These are phyloP conservation scores for Blastocystis sp. DNA, from an alignment of 352 stramenopile genomes.

Conservation along the genomic window DNA sequence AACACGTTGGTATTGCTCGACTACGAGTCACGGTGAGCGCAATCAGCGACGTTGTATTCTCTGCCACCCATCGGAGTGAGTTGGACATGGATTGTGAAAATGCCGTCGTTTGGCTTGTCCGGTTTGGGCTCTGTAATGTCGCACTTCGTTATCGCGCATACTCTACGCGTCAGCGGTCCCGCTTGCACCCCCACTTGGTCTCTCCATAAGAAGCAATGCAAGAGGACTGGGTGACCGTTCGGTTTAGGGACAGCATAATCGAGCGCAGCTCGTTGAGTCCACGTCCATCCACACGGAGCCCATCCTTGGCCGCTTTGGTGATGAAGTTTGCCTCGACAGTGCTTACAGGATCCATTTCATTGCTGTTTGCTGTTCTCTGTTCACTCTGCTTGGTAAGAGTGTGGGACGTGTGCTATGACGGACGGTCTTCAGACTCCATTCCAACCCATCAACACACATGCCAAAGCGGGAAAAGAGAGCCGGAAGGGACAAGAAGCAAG, in stretches of 20 bases:
- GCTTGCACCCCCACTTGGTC: conserved; percentile 20
- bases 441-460: neutral
- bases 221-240: conserved; percentile 47
- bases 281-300: conserved; percentile 62
- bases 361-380: neutral
- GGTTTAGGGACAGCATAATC: conserved; percentile 20
- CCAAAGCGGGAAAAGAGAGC: conserved; percentile 16
- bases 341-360: conserved; percentile 69
- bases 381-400: neutral
- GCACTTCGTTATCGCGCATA: conserved; percentile 61
- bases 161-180: conserved; percentile 6
- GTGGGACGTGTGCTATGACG: too few species aligned
- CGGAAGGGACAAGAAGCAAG: neutral
- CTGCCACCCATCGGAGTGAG: conserved; percentile 57
- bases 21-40: conserved; percentile 18
- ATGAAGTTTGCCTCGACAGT: conserved; percentile 66
- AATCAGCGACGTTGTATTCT: conserved; percentile 17
- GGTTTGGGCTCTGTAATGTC: conserved; percentile 23
- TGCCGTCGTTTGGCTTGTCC: conserved; percentile 52
- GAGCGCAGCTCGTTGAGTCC: conserved; percentile 43
- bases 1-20: neutral
- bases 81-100: conserved; percentile 65
- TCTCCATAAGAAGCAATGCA: conserved; percentile 43
- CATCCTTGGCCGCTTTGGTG: conserved; percentile 45
- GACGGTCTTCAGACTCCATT: too few species aligned